phyloP scores from a whole-genome alignment of 2,329 filamentous ascomycete genomes.

The Clonostachys sp. region DNA sequence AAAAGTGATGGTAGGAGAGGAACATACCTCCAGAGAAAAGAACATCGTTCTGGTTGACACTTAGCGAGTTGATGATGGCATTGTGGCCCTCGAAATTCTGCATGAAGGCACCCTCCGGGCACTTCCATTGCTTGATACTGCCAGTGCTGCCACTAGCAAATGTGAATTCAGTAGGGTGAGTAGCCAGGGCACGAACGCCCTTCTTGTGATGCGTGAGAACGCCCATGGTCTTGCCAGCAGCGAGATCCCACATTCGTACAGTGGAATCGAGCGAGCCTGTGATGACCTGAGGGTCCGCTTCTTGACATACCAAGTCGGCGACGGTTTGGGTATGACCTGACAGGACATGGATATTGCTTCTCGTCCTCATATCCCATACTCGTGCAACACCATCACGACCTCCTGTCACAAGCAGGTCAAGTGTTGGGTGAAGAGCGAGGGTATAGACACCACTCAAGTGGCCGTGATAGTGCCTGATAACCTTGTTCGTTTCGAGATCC shows the following conservation, averaged over 20 bases:
- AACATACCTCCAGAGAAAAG: constrained; percentile 75
- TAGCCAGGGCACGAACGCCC: constrained; percentile 78
- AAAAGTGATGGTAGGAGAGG: not conserved
- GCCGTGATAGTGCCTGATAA: constrained; percentile 95
- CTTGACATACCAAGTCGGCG: constrained; percentile 84
- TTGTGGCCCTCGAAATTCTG: constrained; percentile 98
- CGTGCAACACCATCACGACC: constrained; percentile 90
- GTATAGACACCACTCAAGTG: constrained; percentile 96
- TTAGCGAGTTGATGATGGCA: constrained; percentile 88
- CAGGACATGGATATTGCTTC: constrained; percentile 92
- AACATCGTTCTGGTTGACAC: constrained; percentile 92
- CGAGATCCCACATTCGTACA: constrained; percentile 90
- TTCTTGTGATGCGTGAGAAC: constrained; percentile 98
- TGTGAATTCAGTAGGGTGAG: constrained; percentile 91
- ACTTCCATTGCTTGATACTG: constrained; percentile 99
- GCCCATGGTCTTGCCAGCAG: constrained; percentile 92
- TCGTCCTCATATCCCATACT: constrained; percentile 98
- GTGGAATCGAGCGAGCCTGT: constrained; percentile 89
- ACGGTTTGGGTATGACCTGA: constrained; percentile 89
- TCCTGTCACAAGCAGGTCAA: constrained; percentile 92
- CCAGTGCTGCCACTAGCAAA: constrained; percentile 90
- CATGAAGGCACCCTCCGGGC: constrained; percentile 97
- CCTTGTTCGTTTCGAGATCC: constrained; percentile 99
- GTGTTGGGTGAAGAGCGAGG: constrained; percentile 83
- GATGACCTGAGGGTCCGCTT: constrained; percentile 94